These are phyloP conservation scores for Prunus salicina DNA, from an alignment of 306 rosid species.

Conservation along the genomic window DNA sequence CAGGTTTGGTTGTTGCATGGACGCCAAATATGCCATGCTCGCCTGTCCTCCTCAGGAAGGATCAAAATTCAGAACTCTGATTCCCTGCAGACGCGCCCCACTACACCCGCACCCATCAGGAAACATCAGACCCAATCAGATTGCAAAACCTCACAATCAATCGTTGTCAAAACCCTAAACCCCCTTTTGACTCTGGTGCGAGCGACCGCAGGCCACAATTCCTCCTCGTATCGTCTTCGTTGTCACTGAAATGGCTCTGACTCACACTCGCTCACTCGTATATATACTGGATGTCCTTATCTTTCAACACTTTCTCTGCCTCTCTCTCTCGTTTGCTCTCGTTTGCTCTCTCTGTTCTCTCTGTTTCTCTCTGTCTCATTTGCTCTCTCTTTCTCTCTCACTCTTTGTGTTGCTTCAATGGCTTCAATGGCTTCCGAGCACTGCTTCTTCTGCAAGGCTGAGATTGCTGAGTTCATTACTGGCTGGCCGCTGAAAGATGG, in stretches of 20 bases:
- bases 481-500: conserved; percentile 32
- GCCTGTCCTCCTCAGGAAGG: no score
- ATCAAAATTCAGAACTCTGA: no score
- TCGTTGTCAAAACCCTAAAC: not conserved
- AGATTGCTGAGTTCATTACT: not conserved
- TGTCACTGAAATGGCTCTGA: not conserved
- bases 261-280: not conserved
- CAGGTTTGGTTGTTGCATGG: no score
- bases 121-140: not conserved
- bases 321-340: not conserved
- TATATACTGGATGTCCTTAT: not conserved
- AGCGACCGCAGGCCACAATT: not conserved
- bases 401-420: not conserved
- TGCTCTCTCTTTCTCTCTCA: not conserved
- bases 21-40: no score
- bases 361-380: not conserved
- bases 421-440: conserved; percentile 4
- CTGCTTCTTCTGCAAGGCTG: conserved; percentile 23
- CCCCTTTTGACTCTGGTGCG: not conserved
- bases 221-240: not conserved
- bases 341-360: not conserved
- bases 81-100: no score
- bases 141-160: no score
- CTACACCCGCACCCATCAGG: no score
- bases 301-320: not conserved